Percentiles rank a stretch among this genome's conserved stretches.
phyloP scores from a whole-genome alignment of 2,329 filamentous ascomycete genomes.

The Aureobasidium sp. region DNA sequence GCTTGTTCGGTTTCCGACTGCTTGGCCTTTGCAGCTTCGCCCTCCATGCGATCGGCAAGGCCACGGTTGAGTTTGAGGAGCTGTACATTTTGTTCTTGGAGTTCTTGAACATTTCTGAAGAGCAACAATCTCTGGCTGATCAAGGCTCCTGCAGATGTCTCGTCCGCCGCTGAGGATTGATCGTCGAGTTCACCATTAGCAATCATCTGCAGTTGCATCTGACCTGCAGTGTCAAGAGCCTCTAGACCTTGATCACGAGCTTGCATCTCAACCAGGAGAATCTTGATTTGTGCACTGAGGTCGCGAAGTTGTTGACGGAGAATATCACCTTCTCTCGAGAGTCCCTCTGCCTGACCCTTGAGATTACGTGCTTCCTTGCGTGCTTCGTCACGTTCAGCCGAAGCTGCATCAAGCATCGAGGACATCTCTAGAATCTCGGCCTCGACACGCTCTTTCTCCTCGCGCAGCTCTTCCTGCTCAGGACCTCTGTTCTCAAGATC shows the following conservation, averaged over 20 bases:
- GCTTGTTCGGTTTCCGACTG: constrained; percentile 50
- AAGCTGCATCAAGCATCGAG: constrained; percentile 72
- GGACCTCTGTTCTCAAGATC: constrained; percentile 81
- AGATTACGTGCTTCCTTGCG: constrained; percentile 73
- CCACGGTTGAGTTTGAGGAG: constrained; percentile 76
- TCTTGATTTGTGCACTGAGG: constrained; percentile 81
- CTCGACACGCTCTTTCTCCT: constrained; percentile 73
- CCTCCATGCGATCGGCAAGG: constrained; percentile 83
- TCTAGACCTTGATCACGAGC: constrained; percentile 72
- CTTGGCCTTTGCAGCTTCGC: constrained; percentile 66
- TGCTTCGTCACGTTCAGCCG: constrained; percentile 70
- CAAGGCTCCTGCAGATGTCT: constrained; percentile 79
- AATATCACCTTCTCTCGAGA: constrained; percentile 63
- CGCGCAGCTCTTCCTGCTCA: constrained; percentile 77
- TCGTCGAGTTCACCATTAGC: constrained; percentile 69
- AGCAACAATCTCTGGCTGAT: constrained; percentile 85
- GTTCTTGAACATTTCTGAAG: constrained; percentile 76
- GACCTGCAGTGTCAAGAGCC: constrained; percentile 64
- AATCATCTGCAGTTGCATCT: constrained; percentile 67
- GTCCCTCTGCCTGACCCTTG: constrained; percentile 61
- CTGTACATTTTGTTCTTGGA: constrained; percentile 83
- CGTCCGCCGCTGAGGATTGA: constrained; percentile 60
- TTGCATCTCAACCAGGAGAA: constrained; percentile 80
- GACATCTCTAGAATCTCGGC: constrained; percentile 72
- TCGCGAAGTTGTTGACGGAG: constrained; percentile 82